Evolutionary conservation across 2,329 filamentous ascomycete species (phyloP).

Genomic region (Sporothrix curviconia): DNA sequence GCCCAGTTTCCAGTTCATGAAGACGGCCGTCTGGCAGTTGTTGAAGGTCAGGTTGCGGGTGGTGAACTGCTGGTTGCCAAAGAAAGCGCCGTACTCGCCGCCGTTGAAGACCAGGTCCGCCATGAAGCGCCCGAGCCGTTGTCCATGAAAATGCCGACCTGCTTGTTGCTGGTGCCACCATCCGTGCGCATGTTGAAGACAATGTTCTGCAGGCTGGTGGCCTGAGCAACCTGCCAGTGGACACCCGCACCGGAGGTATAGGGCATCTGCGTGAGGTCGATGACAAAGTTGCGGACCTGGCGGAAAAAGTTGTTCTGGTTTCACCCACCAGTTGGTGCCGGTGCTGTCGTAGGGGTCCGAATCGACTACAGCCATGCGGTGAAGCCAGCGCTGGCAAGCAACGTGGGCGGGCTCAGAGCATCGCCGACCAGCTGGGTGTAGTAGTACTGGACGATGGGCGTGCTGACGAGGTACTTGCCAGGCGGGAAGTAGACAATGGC

Average conservation of each 20-base stretch:
- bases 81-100: constrained; percentile 68
- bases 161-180: constrained; percentile 55
- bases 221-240: constrained; percentile 82
- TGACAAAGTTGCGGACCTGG: constrained; percentile 73
- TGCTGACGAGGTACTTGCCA: constrained; percentile 76
- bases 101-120: constrained; percentile 77
- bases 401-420: constrained; percentile 60
- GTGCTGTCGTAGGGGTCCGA: constrained; percentile 70
- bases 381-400: constrained; percentile 70
- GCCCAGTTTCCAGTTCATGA: constrained; percentile 91
- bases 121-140: constrained; percentile 80
- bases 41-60: constrained; percentile 78
- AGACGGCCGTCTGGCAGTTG: constrained; percentile 73
- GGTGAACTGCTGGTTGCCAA: constrained; percentile 85
- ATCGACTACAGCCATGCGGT: constrained; percentile 79
- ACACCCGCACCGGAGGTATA: constrained; percentile 59
- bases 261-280: constrained; percentile 65
- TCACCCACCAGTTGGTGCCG: constrained; percentile 69
- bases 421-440: constrained; percentile 92
- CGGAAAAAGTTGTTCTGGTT: constrained; percentile 83
- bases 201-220: constrained; percentile 73
- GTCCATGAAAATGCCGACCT: constrained; percentile 77
- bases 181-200: constrained; percentile 71
- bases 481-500: constrained; percentile 88
- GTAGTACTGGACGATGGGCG: constrained; percentile 77